Base-by-base conservation (phyloP, 352 stramenopile genomes). In the Globisporangium megalacanthum region DNA sequence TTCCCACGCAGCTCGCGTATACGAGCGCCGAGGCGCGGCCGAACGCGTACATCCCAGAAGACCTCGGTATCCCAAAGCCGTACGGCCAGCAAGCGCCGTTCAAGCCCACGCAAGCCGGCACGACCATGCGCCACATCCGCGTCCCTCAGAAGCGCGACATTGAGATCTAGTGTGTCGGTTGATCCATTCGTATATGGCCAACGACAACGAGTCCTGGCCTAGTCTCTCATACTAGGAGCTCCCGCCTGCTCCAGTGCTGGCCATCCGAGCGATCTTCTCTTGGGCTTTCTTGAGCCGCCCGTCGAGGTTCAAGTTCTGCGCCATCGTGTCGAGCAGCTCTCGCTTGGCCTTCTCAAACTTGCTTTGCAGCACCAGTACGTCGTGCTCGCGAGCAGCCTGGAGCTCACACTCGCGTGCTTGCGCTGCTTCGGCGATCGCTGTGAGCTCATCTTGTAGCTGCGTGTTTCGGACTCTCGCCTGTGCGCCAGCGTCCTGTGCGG, bases 41-140 rank as follows among this genome's bases (percentile, higher is more conserved):
- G 29, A 98, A 97, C 57, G 94, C 93, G 1, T 98, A 98, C 69
- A 96, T 98, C 52, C 93, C 93, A 10, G 85, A 96, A 33, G 88
- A 92, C 13, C 69, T 98, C 44, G 88, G 89, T 17, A 96, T 98
- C 51, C 92, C 94, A 1, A 96, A 97, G 67, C 94, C 93, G 41
- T 98, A 98, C 65, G 91, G 94, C 22, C 68, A 72, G 36, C 72
- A 88, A 19, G 92, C 92, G 15, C 94, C 93, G 25, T 98, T 98
- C 77, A 97, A 98, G 52, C 94, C 94, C 1, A 79, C 77, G 3
- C 72, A 94, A 53, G 56, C 77, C 6, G 94, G 93, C 22, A 87
- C 79, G 2, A 96, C 80, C 4, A 97, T 98, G 93, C 88, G 93
- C 29, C 92, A 98, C 61, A 97, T 97, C 25, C 77, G 88, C 9